Evolutionary conservation across 1,284 basidiomycete genomes (phyloP), one percentile per base, ranked within the genome.

Genomic region (Flammula alnicola): DNA sequence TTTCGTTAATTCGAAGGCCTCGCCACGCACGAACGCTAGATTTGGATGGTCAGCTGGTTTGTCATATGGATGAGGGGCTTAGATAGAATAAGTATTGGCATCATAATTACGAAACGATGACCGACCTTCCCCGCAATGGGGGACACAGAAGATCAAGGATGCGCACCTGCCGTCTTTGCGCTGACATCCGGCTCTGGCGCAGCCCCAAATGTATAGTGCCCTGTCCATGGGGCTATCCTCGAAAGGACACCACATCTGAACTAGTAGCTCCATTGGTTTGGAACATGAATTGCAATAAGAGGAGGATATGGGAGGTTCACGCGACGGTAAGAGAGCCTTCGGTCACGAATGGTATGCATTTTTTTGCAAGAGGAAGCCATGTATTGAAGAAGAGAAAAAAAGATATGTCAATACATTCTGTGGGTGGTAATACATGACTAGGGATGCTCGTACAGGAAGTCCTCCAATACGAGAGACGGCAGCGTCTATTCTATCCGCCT

Each of bases 181-280:
- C 63, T 93, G 90, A 68, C 91, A 93, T 16, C 71, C 64, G 5
- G 78, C 68, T 20, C 77, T 74, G 3, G 86, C 73, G 60, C 91
- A 93, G 10, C 81, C 90, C 85, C 90, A 93, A 14, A 92, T 75
- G 62, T 92, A 92, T 44, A 93, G 68, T 1, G 83, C 86, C 43
- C 91, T 78, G 62, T 93, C 91, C 76, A 86, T 84, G 6, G 85
- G 80, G 57, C 89, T 93, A 30, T 84, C 75, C 63, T 92, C 87
- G 57, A 93, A 83, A 0, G 91, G 91, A 66, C 88, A 93, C 88
- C 90, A 93, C 59, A 93, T 78, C 58, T 93, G 90, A 10, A 89
- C 75, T 26, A 93, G 77, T 19, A 93, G 76, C 55, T 90, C 83
- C 86, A 88, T 92, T 0, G 85, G 80, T 14, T 74, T 69, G 5